A percentile compares a stretch with the other conserved stretches of the same genome.
These are phyloP conservation scores for Mitragyna speciosa DNA, from an alignment of 257 asterid genomes.

Conservation along the genomic window DNA sequence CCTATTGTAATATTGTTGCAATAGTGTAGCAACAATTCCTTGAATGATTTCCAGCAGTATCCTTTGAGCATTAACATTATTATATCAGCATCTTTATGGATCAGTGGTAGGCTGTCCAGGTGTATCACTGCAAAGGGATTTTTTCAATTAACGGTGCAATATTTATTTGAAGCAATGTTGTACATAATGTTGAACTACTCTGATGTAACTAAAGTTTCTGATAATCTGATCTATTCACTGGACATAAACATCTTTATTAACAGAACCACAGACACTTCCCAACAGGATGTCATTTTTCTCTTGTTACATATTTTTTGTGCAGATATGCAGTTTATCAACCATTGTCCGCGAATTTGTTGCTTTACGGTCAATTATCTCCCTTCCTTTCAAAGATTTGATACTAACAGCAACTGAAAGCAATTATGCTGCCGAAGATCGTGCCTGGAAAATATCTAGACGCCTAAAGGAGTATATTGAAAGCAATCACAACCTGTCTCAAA, in stretches of 20 bases:
- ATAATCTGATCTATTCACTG: background rate
- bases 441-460: slow-evolving; percentile 84
- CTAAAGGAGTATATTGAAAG: slow-evolving; percentile 61
- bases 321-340: slow-evolving; percentile 95
- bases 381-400: slow-evolving; percentile 86
- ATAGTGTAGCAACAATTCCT: too few species aligned
- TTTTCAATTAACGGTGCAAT: background rate
- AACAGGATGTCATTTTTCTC: background rate
- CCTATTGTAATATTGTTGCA: background rate
- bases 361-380: slow-evolving; percentile 69
- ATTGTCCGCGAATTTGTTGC: slow-evolving; percentile 92
- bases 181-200: background rate
- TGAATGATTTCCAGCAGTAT: background rate
- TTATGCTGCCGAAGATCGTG: slow-evolving; percentile 54
- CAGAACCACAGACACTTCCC: background rate
- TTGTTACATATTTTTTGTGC: slow-evolving; percentile 23
- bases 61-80: background rate
- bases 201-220: background rate
- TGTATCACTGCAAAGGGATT: background rate
- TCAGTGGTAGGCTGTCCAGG: background rate
- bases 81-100: background rate
- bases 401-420: slow-evolving; percentile 62
- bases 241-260: background rate
- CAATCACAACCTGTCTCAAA: slow-evolving; percentile 80
- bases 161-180: background rate